Evolutionary conservation across 129 eudicot genomes (phyloP).

Genomic region (Artemisia tridentata): DNA sequence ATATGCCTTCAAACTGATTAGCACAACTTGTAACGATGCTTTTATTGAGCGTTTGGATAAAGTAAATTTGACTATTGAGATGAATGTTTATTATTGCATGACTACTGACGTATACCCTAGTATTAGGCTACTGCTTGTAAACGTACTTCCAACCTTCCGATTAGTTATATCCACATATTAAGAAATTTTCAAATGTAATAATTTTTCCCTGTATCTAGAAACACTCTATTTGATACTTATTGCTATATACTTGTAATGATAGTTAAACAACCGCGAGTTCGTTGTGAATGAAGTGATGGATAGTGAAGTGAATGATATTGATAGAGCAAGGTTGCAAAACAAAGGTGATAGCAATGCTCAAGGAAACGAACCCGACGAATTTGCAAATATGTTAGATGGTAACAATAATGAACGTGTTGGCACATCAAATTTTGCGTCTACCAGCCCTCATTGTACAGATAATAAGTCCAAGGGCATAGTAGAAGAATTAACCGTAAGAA

Average conservation of each 20-base stretch:
- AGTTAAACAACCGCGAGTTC: neutral
- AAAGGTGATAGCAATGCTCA: constrained; percentile 48
- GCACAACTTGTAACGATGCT: neutral
- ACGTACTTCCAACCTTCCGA: no score
- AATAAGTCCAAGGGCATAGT: constrained; percentile 45
- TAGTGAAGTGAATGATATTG: constrained; percentile 50
- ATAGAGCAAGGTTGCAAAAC: constrained; percentile 30
- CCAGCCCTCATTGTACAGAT: constrained; percentile 56
- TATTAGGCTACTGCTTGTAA: no score
- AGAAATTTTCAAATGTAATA: constrained; percentile 4
- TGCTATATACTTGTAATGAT: neutral
- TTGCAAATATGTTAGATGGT: constrained; percentile 40
- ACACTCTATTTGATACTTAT: neutral
- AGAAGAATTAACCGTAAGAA: constrained; percentile 68
- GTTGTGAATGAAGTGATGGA: constrained; percentile 47
- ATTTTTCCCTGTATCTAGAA: neutral
- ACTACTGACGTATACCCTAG: no score
- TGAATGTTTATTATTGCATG: no score
- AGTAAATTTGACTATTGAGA: neutral
- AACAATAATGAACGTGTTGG: constrained; percentile 44
- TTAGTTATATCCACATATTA: neutral
- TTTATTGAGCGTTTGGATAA: constrained; percentile 9
- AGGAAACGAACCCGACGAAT: constrained; percentile 36
- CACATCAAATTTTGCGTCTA: constrained; percentile 52
- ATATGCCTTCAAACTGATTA: neutral